Evolutionary conservation across 73 alveolate genomes (phyloP), one percentile per base, ranked within the genome.

Genomic region (Blepharisma stoltei): DNA sequence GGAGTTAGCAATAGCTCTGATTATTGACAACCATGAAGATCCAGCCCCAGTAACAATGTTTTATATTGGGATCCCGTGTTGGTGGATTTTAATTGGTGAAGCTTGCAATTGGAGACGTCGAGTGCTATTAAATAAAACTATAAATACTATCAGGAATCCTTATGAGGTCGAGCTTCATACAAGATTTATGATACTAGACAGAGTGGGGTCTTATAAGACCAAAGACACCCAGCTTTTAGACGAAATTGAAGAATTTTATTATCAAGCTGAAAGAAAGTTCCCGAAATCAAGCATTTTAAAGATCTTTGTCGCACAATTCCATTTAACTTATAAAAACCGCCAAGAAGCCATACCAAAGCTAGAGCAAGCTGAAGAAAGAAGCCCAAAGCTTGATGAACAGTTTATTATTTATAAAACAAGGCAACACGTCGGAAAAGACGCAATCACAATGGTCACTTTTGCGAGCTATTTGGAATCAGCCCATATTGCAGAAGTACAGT

Each of bases 271-370:
- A 25, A 60, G 73, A 25, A 60, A 60, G 23, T 60, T 60, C 73
- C 73, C 73, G 3, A 38, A 60, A 18, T 18, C 48, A 8, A 60
- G 73, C 73, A 14, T 60, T n/a, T 25, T 60, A 9, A 60, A 60
- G 46, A 60, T 60, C 14, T 60, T 60, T 60, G 73, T 60, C 4
- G 73, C 73, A 60, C 73, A 60, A 25, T 60, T 60, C 5, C 73
- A 60, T 60, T 25, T 60, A 18, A 60, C 73, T 2, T 60, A 60
- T 60, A 60, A 38, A 60, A 38, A 60, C 5, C 38, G 73, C 14
- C 73, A 60, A 25, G 73, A 60, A 60, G 73, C 73, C 23, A 60
- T 60, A 60, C 73, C 73, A 18, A 60, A 60, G 23, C 45, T 60
- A 3, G 73, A 60, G 23, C 73, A 60, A 25, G 73, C 73, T 60